Conservation (phyloP, 164 flowering plant species). For the Amborella trichopoda region DNA sequence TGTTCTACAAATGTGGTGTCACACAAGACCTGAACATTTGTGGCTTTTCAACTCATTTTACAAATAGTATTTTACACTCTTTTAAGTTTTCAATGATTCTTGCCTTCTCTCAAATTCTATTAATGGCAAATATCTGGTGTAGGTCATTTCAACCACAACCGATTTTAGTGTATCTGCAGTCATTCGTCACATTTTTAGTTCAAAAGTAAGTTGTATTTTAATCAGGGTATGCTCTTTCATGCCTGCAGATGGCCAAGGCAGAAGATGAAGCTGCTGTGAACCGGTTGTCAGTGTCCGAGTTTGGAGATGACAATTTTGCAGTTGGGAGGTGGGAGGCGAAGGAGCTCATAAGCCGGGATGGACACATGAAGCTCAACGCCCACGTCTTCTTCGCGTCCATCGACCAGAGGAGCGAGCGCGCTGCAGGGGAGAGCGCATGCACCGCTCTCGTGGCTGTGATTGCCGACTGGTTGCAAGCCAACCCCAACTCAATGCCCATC, state of each 20-base stretch:
- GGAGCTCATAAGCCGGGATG: slow-evolving; percentile 86
- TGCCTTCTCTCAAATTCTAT: too few relatives aligned
- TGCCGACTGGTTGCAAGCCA: slow-evolving; percentile 87
- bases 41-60: too few relatives aligned
- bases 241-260: slow-evolving; percentile 50
- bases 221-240: too few relatives aligned
- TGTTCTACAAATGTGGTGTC: too few relatives aligned
- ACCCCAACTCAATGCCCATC: slow-evolving; percentile 61
- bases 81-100: too few relatives aligned
- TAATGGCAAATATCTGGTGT: too few relatives aligned
- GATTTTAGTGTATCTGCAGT: too few relatives aligned
- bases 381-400: slow-evolving; percentile 90
- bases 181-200: too few relatives aligned
- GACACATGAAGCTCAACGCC: slow-evolving; percentile 67
- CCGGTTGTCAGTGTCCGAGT: slow-evolving; percentile 77
- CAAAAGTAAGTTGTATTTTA: too few relatives aligned
- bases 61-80: too few relatives aligned
- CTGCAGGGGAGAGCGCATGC: slow-evolving; percentile 98
- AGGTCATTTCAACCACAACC: too few relatives aligned
- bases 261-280: slow-evolving; percentile 61
- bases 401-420: slow-evolving; percentile 88
- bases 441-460: slow-evolving; percentile 94
- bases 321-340: slow-evolving; percentile 88
- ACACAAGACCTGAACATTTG: too few relatives aligned
- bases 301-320: slow-evolving; percentile 94